These are phyloP conservation scores for Spathaspora gorwiae DNA, from an alignment of 805 yeast species.

Conservation along the genomic window DNA sequence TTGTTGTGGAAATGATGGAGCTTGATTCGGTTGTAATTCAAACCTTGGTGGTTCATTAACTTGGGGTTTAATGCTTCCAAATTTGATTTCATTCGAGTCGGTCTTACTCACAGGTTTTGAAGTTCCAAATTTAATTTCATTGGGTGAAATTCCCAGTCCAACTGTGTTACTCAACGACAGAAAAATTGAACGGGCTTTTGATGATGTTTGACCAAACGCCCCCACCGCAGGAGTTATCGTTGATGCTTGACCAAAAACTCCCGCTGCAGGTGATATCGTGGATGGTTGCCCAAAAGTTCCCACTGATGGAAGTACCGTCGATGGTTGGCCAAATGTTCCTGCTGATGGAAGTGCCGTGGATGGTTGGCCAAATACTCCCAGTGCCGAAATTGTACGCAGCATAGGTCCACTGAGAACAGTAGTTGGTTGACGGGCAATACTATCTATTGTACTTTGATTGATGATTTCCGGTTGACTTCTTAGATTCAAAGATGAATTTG, in stretches of 20 bases:
- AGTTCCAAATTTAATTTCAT: not conserved
- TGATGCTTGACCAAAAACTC: not conserved
- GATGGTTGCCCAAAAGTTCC: not conserved
- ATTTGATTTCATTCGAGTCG: not conserved
- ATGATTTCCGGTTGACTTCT: not conserved
- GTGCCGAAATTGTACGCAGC: not conserved
- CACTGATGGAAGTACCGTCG: not conserved
- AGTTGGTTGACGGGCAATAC: not conserved
- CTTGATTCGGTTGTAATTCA: too few relatives aligned
- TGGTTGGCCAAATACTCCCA: not conserved
- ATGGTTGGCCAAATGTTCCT: not conserved
- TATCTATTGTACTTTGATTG: not conserved
- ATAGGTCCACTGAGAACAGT: not conserved
- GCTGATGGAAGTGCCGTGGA: not conserved
- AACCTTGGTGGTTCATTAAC: too few relatives aligned
- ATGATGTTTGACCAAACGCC: not conserved
- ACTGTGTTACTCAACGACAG: not conserved
- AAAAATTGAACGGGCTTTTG: not conserved
- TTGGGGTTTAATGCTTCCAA: too few relatives aligned
- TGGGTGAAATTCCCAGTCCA: not conserved
- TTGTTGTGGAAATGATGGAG: too few relatives aligned
- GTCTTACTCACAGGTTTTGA: not conserved
- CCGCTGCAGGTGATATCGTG: not conserved
- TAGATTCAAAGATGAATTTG: conserved; percentile 14
- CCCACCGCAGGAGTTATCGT: not conserved